phyloP scores from a whole-genome alignment of 225 moss, liverwort and hornwort genomes.

The Neckera pumila region DNA sequence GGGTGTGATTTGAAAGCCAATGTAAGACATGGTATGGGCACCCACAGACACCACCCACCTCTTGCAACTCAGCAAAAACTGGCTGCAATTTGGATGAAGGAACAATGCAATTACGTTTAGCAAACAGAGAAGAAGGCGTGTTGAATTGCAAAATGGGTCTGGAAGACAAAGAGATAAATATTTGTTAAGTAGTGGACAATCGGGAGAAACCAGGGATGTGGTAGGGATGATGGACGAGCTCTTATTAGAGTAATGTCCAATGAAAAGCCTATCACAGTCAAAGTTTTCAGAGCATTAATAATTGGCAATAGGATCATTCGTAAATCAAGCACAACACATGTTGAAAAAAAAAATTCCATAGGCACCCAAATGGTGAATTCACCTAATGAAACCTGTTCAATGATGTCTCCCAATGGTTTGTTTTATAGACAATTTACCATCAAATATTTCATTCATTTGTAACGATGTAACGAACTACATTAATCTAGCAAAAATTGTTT shows the following conservation, averaged over 20 bases:
- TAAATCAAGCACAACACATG: background rate
- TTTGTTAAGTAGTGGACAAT: background rate
- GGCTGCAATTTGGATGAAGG: background rate
- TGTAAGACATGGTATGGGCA: background rate
- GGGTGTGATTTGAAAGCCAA: background rate
- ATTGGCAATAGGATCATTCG: background rate
- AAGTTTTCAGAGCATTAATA: background rate
- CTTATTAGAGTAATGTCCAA: background rate
- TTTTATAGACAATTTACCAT: background rate
- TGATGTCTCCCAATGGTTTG: background rate
- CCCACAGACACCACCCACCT: background rate
- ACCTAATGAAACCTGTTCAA: background rate
- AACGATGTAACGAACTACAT: no score
- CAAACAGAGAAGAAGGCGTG: background rate
- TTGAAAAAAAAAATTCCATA: no score
- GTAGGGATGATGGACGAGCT: no score
- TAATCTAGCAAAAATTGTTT: no score
- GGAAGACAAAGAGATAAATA: background rate
- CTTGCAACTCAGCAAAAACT: background rate
- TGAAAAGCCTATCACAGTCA: background rate
- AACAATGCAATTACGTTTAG: background rate
- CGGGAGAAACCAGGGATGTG: background rate
- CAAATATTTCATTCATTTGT: background rate
- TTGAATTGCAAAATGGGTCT: background rate
- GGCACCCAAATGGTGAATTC: no score